Percentiles rank a stretch among this genome's conserved stretches.
Evolutionary conservation across 768 basidiomycete genomes (phyloP).

Genomic region (Pisolithus orientalis): DNA sequence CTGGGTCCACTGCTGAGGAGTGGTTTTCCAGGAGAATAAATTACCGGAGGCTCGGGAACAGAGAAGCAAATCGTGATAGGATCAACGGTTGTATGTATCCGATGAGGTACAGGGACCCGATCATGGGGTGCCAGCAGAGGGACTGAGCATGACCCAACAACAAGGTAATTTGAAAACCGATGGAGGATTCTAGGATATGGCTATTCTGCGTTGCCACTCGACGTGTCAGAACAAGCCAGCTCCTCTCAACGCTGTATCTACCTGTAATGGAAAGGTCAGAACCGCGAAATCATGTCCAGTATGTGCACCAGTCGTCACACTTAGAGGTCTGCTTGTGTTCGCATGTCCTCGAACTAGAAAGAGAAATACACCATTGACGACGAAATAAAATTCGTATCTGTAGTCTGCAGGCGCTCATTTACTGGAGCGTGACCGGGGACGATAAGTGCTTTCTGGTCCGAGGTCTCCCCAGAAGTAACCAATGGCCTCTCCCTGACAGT

Average conservation of each 20-base stretch:
- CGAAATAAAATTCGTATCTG: no score
- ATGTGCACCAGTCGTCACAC: no score
- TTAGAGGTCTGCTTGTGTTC: no score
- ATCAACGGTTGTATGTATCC: neutral
- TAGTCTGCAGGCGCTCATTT: conserved; percentile 16
- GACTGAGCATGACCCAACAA: conserved; percentile 22
- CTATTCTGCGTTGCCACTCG: neutral
- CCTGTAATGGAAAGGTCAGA: no score
- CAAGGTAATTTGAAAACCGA: conserved; percentile 4
- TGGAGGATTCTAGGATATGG: no score
- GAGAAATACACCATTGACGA: no score
- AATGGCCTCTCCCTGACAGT: conserved; percentile 43
- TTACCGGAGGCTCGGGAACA: conserved; percentile 36
- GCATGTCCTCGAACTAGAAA: no score
- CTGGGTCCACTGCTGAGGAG: conserved; percentile 30
- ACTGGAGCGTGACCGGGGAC: conserved; percentile 19
- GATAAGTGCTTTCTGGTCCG: conserved; percentile 17
- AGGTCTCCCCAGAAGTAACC: conserved; percentile 29
- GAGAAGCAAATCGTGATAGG: conserved; percentile 27
- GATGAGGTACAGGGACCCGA: conserved; percentile 21
- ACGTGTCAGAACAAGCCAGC: no score
- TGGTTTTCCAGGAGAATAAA: conserved; percentile 39
- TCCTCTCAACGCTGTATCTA: no score
- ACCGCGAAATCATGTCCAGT: no score
- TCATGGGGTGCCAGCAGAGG: conserved; percentile 26